Evolutionary conservation across 2,329 filamentous ascomycete species (phyloP).

Genomic region (Ascochyta koolunga): DNA sequence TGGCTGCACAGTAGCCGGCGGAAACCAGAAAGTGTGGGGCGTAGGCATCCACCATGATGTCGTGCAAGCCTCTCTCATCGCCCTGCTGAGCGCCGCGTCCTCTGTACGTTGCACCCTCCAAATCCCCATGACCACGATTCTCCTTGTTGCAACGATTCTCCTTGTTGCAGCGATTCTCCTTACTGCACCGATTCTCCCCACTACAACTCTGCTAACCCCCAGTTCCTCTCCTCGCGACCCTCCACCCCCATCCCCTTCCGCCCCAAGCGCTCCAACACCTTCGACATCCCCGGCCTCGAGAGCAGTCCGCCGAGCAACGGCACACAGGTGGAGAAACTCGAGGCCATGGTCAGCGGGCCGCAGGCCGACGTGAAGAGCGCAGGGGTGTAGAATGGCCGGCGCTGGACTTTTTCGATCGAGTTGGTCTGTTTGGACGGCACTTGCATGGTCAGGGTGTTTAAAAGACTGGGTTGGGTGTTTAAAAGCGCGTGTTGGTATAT

Average conservation of each 20-base stretch:
- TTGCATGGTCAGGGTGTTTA: background rate
- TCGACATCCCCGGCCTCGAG: slow-evolving; percentile 39
- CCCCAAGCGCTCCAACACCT: slow-evolving; percentile 60
- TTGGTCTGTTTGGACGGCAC: too few species aligned
- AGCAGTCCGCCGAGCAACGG: slow-evolving; percentile 29
- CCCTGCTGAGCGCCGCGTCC: slow-evolving; percentile 81
- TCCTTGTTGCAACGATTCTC: too few species aligned
- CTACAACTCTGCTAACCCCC: too few species aligned
- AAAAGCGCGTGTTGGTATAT: too few species aligned
- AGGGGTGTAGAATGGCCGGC: slow-evolving; percentile 11
- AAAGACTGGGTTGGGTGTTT: background rate
- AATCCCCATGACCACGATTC: slow-evolving; percentile 18
- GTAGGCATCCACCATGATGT: slow-evolving; percentile 93
- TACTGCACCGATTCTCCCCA: too few species aligned
- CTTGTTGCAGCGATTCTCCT: too few species aligned
- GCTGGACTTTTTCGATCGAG: background rate
- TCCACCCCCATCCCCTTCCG: slow-evolving; percentile 71
- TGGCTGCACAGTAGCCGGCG: slow-evolving; percentile 75
- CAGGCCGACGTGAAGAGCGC: slow-evolving; percentile 29
- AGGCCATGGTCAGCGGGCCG: slow-evolving; percentile 37
- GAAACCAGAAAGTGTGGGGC: slow-evolving; percentile 80
- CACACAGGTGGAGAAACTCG: slow-evolving; percentile 35
- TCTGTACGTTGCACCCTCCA: slow-evolving; percentile 65
- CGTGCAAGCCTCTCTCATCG: slow-evolving; percentile 85
- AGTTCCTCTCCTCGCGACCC: slow-evolving; percentile 76